phyloP scores from a whole-genome alignment of 352 stramenopile genomes.

The Phytophthora tubulina region DNA sequence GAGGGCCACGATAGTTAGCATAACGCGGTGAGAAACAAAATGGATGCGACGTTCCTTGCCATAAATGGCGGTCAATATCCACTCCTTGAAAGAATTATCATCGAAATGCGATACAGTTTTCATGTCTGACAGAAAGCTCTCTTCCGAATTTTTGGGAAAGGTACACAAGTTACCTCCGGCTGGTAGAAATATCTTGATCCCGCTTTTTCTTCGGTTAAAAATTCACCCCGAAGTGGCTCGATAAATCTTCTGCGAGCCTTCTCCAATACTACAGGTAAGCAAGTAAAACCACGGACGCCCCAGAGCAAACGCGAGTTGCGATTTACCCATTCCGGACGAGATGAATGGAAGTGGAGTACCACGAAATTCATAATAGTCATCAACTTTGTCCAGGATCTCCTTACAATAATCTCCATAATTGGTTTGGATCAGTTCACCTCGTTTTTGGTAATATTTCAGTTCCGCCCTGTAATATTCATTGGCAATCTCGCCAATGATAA shows the following conservation, averaged over 20 bases:
- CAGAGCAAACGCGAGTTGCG: constrained; percentile 19
- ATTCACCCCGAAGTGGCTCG: neutral
- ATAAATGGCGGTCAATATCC: no score
- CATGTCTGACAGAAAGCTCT: no score
- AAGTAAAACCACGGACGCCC: constrained; percentile 19
- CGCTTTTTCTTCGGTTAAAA: no score
- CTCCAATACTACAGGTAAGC: neutral
- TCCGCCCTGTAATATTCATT: neutral
- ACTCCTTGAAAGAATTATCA: no score
- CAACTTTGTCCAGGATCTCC: constrained; percentile 8
- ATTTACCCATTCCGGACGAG: constrained; percentile 20
- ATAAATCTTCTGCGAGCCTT: constrained; percentile 1
- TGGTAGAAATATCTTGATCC: no score
- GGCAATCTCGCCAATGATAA: neutral
- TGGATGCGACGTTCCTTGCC: no score
- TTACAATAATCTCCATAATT: neutral
- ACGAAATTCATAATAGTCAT: neutral
- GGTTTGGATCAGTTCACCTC: neutral
- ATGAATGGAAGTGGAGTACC: constrained; percentile 13
- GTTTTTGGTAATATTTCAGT: neutral
- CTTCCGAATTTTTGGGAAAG: no score
- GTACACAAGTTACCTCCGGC: no score
- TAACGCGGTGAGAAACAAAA: no score
- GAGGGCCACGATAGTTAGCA: no score
- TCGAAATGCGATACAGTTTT: no score